Base-by-base conservation (phyloP, 2,329 filamentous ascomycete species). In the Venturia oleaginea region DNA sequence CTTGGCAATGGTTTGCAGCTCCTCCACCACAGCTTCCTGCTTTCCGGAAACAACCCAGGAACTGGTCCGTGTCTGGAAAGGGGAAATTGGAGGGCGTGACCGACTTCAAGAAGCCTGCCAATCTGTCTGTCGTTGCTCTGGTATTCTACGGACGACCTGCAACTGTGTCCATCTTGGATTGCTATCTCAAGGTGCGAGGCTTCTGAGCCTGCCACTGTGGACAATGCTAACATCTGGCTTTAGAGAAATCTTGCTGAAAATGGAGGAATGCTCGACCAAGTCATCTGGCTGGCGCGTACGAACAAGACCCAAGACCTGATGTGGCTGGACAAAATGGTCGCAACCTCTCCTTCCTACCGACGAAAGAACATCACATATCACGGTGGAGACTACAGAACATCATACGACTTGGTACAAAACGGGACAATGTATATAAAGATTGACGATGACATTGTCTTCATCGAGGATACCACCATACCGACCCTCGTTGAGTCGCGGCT, bases 401-500 rank as follows among this genome's bases (percentile, higher is more conserved):
- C 68, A 30, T 69, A 69, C 68, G 66, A 68, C 24, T 60, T 61
- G 34, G 66, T 63, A 27, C 64, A 68, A 19, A 67, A 72, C 43
- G 67, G 71, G 37, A 69, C 71, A 19, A 71, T 78, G 66, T 78
- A 76, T 61, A 71, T 78, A 61, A 77, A 76, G 67, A 77, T 79
- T 48, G 77, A 79, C 64, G 77, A 78, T 2, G 77, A 79, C 61
- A 69, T 76, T 34, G 71, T 78, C 34, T 80, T 74, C 64, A 67
- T 79, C 15, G 76, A 78, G 64, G 75, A 78, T 59, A 72, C 76
- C 63, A 76, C 79, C 30, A 82, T 86, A 60, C 78, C 81, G 2
- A 79, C 81, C 3, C 75, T 86, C 7, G 76, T 84, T 34, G 80
- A 81, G 67, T 82, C 80, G 24, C 81, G 80, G 66, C 70, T 82